A percentile compares a stretch with the other conserved stretches of the same genome.
These are phyloP conservation scores for Aspergillus sclerotialis DNA, from an alignment of 2,329 filamentous ascomycete species.

Conservation along the genomic window DNA sequence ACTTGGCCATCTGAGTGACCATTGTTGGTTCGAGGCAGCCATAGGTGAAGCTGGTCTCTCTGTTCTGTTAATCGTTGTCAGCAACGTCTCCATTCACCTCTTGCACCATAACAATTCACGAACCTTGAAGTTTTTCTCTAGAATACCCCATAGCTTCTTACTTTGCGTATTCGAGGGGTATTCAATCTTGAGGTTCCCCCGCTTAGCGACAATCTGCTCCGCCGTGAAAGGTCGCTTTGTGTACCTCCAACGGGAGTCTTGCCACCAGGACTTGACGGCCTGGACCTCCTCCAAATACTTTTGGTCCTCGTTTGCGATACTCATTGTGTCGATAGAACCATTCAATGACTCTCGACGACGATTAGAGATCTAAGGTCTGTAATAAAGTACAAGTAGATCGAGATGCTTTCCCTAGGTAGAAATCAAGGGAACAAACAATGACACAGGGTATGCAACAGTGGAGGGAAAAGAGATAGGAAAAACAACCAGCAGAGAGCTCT, in stretches of 20 bases:
- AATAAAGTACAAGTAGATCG: slow-evolving; percentile 7
- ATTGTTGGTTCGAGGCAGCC: slow-evolving; percentile 97
- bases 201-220: slow-evolving; percentile 93
- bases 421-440: slow-evolving; percentile 6
- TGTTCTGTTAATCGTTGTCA: slow-evolving; percentile 49
- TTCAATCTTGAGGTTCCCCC: slow-evolving; percentile 81
- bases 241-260: slow-evolving; percentile 80
- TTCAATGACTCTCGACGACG: neutral
- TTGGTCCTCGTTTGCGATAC: slow-evolving; percentile 61
- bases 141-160: slow-evolving; percentile 90
- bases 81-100: no score
- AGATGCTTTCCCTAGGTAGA: slow-evolving; percentile 3
- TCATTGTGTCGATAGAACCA: slow-evolving; percentile 26
- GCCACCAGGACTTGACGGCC: slow-evolving; percentile 91
- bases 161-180: slow-evolving; percentile 84
- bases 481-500: slow-evolving; percentile 7
- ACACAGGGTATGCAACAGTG: slow-evolving; percentile 2
- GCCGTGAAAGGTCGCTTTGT: slow-evolving; percentile 91
- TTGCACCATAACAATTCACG: no score
- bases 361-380: neutral
- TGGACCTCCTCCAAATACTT: slow-evolving; percentile 76
- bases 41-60: slow-evolving; percentile 87
- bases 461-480: slow-evolving; percentile 5
- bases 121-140: slow-evolving; percentile 81
- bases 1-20: slow-evolving; percentile 99